Evolutionary conservation across 352 stramenopile genomes (phyloP), one percentile per base, ranked within the genome.

Genomic region (Globisporangium polare): DNA sequence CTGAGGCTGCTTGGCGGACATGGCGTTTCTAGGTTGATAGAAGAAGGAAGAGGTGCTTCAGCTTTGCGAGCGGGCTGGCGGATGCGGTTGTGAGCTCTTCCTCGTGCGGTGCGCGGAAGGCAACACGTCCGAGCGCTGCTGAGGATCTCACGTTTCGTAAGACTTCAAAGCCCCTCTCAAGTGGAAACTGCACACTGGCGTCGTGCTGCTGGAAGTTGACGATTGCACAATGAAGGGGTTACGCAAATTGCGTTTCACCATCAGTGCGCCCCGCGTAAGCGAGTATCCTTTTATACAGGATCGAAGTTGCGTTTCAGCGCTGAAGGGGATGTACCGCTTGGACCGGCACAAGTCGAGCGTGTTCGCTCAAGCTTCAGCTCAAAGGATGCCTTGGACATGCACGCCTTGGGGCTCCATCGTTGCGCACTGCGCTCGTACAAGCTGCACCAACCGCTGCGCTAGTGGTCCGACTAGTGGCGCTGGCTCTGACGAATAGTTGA

Each of bases 101-200:
- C 4, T 55, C 26, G 0, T 27, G 49, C 8, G 18, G 37, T 5
- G 37, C 31, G 17, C 26, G 9, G 17, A 17, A 39, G 12, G 8
- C 9, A 49, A 37, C 75, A 85, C 76, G 76, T 83, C 65, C 51
- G 62, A 62, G 53, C 61, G 55, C 37, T 53, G 0, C 5, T 33
- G 27, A 53, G 71, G 66, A 77, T 73, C 62, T 65, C 35, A 69
- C 67, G 74, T 78, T 77, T 70, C 76, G 75, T 63, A 62, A 70
- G 57, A 53, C 41, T 33, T 56, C 50, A 66, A 46, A 56, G 15
- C 39, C 20, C 26, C 35, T n/a, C 41, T 22, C 35, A 31, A 50
- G 10, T 7, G 6, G 20, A 31, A 31, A 22, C 15, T 53, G 52
- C 5, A 35, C 20, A 35, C 9, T 6, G 3, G 29, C 7, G 29